Conservation (phyloP, 108 stramenopile genomes). For the Skeletonema tropicum region DNA sequence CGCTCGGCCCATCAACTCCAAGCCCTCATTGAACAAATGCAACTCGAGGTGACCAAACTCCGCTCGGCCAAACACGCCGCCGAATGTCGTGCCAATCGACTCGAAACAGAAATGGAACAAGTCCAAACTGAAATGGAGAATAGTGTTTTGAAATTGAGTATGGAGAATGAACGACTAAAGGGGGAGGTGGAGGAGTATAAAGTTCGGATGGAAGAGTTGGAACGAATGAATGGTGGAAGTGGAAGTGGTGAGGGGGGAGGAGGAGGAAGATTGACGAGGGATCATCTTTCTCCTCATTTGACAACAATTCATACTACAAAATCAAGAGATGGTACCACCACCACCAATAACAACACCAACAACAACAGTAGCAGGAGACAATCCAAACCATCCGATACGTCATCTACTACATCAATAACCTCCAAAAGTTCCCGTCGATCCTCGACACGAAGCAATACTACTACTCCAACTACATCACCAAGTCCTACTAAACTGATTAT, state of each 20-base stretch:
- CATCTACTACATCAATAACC: not conserved
- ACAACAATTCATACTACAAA: not conserved
- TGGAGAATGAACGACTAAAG: not conserved
- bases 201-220: not conserved
- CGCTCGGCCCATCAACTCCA: not conserved
- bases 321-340: not conserved
- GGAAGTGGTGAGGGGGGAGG: not conserved
- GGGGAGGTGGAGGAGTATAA: not conserved
- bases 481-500: not conserved
- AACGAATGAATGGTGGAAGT: not conserved
- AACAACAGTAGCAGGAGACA: not conserved
- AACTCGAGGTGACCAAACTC: not conserved
- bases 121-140: not conserved
- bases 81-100: constrained; percentile 1
- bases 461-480: not conserved
- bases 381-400: not conserved
- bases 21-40: not conserved
- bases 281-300: too few relatives aligned
- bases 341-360: not conserved
- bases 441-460: not conserved
- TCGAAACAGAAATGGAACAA: not conserved
- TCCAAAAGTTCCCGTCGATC: not conserved
- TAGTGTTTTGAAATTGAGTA: not conserved
- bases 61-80: not conserved
- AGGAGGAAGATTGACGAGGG: not conserved